Evolutionary conservation across 768 basidiomycete genomes (phyloP).

Genomic region (Neoboletus brunneissimus): DNA sequence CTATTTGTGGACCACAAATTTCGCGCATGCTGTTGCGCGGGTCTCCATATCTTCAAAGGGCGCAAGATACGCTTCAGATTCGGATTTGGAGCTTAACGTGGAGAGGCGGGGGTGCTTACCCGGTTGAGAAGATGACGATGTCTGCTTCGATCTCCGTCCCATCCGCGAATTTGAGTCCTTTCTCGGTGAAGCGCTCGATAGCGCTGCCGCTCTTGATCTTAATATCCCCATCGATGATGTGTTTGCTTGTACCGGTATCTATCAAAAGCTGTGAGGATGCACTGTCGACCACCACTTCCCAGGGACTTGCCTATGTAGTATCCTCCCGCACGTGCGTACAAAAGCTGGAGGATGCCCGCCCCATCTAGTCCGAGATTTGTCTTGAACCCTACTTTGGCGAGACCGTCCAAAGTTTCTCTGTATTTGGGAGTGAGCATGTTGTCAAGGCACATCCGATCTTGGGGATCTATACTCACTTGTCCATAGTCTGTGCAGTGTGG

Average conservation of each 20-base stretch:
- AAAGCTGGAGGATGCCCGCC: constrained; percentile 32
- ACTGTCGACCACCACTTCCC: too few species aligned
- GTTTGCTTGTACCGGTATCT: constrained; percentile 42
- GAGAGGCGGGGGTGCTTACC: constrained; percentile 10
- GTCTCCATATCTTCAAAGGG: constrained; percentile 43
- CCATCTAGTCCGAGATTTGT: constrained; percentile 35
- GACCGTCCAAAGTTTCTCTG: constrained; percentile 38
- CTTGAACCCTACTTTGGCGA: constrained; percentile 39
- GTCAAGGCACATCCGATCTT: neutral
- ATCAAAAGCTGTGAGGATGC: neutral
- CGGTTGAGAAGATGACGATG: constrained; percentile 32
- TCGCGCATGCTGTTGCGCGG: constrained; percentile 38
- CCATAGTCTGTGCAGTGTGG: constrained; percentile 19
- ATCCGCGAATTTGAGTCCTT: constrained; percentile 30
- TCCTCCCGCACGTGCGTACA: constrained; percentile 34
- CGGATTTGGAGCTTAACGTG: fast-evolving
- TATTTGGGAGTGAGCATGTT: neutral
- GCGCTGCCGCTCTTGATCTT: constrained; percentile 46
- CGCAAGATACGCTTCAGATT: neutral
- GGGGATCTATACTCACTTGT: constrained; percentile 21
- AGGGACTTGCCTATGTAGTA: constrained; percentile 38
- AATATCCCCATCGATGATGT: constrained; percentile 47
- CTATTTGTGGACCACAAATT: constrained; percentile 47
- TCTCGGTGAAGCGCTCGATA: constrained; percentile 31
- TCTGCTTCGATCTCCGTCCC: constrained; percentile 34